phyloP scores from a whole-genome alignment of 352 stramenopile genomes.

The Elongisporangium anandrum region DNA sequence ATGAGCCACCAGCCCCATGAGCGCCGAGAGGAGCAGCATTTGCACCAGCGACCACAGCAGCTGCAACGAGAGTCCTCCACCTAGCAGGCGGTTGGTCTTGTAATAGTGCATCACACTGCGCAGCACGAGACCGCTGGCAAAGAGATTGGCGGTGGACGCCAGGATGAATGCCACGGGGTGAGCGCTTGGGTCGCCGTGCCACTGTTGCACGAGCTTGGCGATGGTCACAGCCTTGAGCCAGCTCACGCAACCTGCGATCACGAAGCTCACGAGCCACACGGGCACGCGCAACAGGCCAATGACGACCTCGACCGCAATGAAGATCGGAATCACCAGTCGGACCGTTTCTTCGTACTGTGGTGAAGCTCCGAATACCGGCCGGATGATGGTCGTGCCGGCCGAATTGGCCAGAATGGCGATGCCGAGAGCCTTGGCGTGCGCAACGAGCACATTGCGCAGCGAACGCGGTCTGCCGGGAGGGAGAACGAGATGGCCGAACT shows the following conservation, averaged over 20 bases:
- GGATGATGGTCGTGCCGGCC: slow-evolving; percentile 59
- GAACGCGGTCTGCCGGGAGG: slow-evolving; percentile 27
- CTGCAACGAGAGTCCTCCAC: slow-evolving; percentile 19
- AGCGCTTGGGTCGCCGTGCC: slow-evolving; percentile 33
- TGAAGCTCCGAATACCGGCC: slow-evolving; percentile 43
- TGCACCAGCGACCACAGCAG: slow-evolving; percentile 40
- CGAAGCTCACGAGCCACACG: slow-evolving; percentile 34
- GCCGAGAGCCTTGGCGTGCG: slow-evolving; percentile 41
- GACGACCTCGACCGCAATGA: slow-evolving; percentile 36
- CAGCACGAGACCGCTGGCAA: slow-evolving; percentile 53
- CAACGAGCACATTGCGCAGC: slow-evolving; percentile 19
- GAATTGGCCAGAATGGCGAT: slow-evolving; percentile 58
- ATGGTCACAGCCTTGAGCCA: slow-evolving; percentile 76
- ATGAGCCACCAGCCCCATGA: slow-evolving; percentile 49
- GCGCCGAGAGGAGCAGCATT: slow-evolving; percentile 30
- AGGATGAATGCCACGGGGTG: slow-evolving; percentile 58
- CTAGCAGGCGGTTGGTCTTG: slow-evolving; percentile 25
- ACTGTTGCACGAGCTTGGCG: slow-evolving; percentile 58
- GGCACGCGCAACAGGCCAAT: slow-evolving; percentile 39
- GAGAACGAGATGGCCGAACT: slow-evolving; percentile 40
- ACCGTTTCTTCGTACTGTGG: slow-evolving; percentile 60
- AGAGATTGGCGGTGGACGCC: slow-evolving; percentile 67
- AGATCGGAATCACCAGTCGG: slow-evolving; percentile 53
- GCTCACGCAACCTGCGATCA: slow-evolving; percentile 52
- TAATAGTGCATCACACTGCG: slow-evolving; percentile 52